Evolutionary conservation across 2,329 filamentous ascomycete species (phyloP), one percentile per base, ranked within the genome.

Genomic region (Neonectria punicea): DNA sequence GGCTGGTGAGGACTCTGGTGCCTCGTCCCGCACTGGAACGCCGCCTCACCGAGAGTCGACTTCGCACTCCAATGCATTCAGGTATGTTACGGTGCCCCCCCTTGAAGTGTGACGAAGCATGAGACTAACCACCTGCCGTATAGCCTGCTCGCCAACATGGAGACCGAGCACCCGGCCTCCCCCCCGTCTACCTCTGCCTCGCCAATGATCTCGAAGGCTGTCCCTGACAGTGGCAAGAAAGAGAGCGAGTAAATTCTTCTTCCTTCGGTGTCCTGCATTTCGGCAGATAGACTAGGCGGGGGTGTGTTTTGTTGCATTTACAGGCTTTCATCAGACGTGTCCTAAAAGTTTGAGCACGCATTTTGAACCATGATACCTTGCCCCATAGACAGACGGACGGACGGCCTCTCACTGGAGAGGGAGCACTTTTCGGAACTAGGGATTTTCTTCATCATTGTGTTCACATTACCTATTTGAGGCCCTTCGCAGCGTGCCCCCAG

Each of bases 21-120:
- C 91, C 71, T 97, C 93, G 60, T 98, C 94, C 65, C 90, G 96
- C 72, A 97, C 93, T 61, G 93, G 92, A 74, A 98, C 95, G 53
- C 94, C 94, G 60, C 92, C 94, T 50, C 87, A 87, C 20, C 80
- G 83, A 59, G 81, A 84, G 67, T 78, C 74, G 63, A 86, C 87
- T 58, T 91, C 89, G 65, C 92, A 92, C 76, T 89, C 90, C 72
- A 99, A 99, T 85, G 91, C 94, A 73, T 99, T 97, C 84, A 95
- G 93, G 94, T 98, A 89, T 86, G 91, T 70, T 41, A 9, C 18
- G 25, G 1, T 39, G 34, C 13, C n/a, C 16, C 43, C 14, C 14
- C 30, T 14, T 20, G 11, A 25, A 25, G 14, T 20, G 13, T 8
- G 53, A 60, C 68, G 59, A 68, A 18, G 7, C 8, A 20, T 10